Base-by-base conservation (phyloP, 2,329 filamentous ascomycete genomes). In the Aschersonia sp. region DNA sequence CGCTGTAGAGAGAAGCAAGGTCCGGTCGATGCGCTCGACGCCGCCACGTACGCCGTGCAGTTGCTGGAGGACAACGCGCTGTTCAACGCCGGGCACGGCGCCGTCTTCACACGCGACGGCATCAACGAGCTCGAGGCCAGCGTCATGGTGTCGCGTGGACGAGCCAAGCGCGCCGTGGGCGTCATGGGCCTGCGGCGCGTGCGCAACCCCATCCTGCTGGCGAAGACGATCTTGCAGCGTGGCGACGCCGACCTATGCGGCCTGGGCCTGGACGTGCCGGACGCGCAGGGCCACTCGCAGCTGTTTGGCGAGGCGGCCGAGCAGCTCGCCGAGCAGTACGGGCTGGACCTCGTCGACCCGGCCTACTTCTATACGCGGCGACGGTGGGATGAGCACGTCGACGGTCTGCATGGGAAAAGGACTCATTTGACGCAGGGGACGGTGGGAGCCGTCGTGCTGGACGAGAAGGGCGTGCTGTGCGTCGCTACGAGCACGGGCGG, bases 61-160 rank as follows among this genome's bases (percentile, higher is more conserved):
- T 72, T 82, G 30, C 76, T 95, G 12, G 89, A 95, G 66, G 72
- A 94, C 58, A 78, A 89, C 58, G 74, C 82, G 2, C 75, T 94
- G 4, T 94, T 92, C 74, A 95, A 95, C 67, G 80, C 81, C 49
- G 88, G 81, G 5, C 82, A 80, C 56, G 89, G 89, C 47, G 85
- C 88, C 46, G 88, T 94, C 28, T 95, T 94, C 64, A 94, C 87
- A 0, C 78, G 82, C 46, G 81, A 84, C 54, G 89, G 89, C 20
- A 75, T 81, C 52, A 89, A 89, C 61, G 85, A 95, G 67, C 80
- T 94, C 51, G 89, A 95, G 65, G 85, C 86, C 1, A 85, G 80
- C 6, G 77, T 94, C 46, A 94, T 94, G 88, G 84, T 94, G 0
- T 85, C 83, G 2, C 73, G 73, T 31, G 84, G 82, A 0, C 70